Percentiles rank a stretch among this genome's conserved stretches.
Conservation (phyloP, 441 rosid species). For the Corymbia citriodora region DNA sequence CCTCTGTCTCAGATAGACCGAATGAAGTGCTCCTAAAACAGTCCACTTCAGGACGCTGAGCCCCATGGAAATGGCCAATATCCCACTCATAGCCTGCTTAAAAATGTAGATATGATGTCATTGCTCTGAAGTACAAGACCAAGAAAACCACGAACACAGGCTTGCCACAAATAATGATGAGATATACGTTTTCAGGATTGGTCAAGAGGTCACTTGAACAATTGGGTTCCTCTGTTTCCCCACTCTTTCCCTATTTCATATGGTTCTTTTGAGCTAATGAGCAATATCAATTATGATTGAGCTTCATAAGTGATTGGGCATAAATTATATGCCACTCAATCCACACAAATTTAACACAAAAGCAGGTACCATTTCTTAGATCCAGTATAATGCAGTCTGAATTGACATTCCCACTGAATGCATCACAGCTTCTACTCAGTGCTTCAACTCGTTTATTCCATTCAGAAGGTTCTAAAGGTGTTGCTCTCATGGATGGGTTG, state of each 20-base stretch:
- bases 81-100: slow-evolving; percentile 92
- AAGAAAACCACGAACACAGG: not conserved
- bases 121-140: not conserved
- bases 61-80: slow-evolving; percentile 77
- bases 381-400: slow-evolving; percentile 55
- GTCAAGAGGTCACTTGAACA: not conserved
- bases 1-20: slow-evolving; percentile 57
- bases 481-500: slow-evolving; percentile 68
- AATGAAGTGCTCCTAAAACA: slow-evolving; percentile 84
- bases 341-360: not conserved
- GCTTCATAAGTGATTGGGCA: not conserved
- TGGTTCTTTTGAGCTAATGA: not conserved
- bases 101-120: not conserved
- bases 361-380: slow-evolving; percentile 73
- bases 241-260: not conserved
- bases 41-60: slow-evolving; percentile 77
- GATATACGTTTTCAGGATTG: not conserved
- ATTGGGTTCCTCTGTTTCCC: not conserved
- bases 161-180: not conserved
- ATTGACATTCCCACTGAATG: slow-evolving; percentile 24
- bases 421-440: slow-evolving; percentile 15
- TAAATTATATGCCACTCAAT: not conserved
- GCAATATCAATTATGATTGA: not conserved
- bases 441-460: slow-evolving; percentile 70
- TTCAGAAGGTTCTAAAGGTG: slow-evolving; percentile 64